Base-by-base conservation (phyloP, 2,329 filamentous ascomycete genomes). In the Colletotrichum trifolii region DNA sequence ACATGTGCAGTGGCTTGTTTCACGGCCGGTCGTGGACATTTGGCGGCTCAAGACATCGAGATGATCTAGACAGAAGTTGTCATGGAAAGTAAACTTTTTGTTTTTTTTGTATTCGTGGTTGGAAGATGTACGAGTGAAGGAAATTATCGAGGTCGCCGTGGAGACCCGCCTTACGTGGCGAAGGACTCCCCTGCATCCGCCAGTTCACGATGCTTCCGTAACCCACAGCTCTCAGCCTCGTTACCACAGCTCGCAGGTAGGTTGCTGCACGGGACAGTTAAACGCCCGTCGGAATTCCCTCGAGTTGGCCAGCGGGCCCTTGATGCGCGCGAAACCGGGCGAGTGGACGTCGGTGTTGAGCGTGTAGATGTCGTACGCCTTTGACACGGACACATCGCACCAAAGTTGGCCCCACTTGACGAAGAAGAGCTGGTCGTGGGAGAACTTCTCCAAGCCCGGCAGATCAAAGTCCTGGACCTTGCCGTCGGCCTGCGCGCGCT, bases 401-500 rank as follows among this genome's bases (percentile, higher is more conserved):
- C 88, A 92, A 75, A 81, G 83, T 68, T 87, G 89, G 2, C 79
- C 84, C 72, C 85, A 91, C 5, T 83, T 83, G 38, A 92, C 79
- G 71, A 91, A 92, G 77, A 91, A 92, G 2, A 92, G 73, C 74
- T 92, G 89, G 67, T 91, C 89, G 65, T 89, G 86, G 0, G 84
- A 85, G 67, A 91, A 91, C 9, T 77, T 68, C 3, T 86, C 81
- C 7, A 92, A 73, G 0, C 89, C 89, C 0, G 88, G 89, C 17
- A 92, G 80, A 42, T 81, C 54, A 2, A 43, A 42, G 17, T 66
- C 73, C 69, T 81, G 70, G 60, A 84, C 83, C 0, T 84, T 79
- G 13, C 79, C 81, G 39, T 82, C 76, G 2, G 78, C 73, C 46
- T 86, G 83, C 10, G 83, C 82, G 68, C 83, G 84, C 72, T 87